These are phyloP conservation scores for Plenodomus lindquistii DNA, from an alignment of 2,329 filamentous ascomycete species.

Conservation along the genomic window DNA sequence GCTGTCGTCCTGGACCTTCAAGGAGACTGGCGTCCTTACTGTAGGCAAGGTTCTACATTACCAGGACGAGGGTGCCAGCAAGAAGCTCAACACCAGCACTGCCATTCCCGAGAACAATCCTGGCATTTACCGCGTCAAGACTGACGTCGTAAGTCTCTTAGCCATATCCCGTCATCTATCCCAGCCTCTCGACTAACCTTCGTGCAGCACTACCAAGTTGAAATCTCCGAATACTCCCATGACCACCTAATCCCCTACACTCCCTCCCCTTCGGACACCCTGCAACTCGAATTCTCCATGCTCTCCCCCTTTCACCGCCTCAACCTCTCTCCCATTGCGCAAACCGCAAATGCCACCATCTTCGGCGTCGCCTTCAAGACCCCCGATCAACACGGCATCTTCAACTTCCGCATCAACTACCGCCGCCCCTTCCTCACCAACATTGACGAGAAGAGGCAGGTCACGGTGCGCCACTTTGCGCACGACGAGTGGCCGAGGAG, in stretches of 20 bases:
- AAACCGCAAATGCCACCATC: constrained; percentile 69
- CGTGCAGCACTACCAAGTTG: constrained; percentile 77
- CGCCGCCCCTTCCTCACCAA: constrained; percentile 89
- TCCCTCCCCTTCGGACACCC: constrained; percentile 67
- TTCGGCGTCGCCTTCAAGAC: constrained; percentile 78
- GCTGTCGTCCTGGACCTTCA: constrained; percentile 92
- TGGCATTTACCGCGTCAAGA: constrained; percentile 92
- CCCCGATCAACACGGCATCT: constrained; percentile 98
- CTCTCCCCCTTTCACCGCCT: constrained; percentile 96
- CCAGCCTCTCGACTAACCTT: constrained; percentile 10
- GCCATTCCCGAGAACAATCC: constrained; percentile 67
- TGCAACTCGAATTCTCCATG: constrained; percentile 99
- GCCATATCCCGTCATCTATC: neutral
- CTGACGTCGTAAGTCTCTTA: constrained; percentile 77
- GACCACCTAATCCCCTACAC: constrained; percentile 76
- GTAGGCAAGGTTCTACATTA: constrained; percentile 84
- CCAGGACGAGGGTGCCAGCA: constrained; percentile 58
- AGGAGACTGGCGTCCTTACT: constrained; percentile 86
- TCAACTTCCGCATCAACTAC: constrained; percentile 98
- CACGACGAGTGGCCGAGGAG: constrained; percentile 96
- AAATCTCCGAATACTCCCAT: constrained; percentile 81
- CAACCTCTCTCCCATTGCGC: constrained; percentile 62
- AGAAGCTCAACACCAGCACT: constrained; percentile 44
- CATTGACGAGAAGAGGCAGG: constrained; percentile 91
- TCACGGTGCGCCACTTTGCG: constrained; percentile 93